Evolutionary conservation across 192 early-diverging fungal species (phyloP).

Genomic region (Phycomyces nitens): DNA sequence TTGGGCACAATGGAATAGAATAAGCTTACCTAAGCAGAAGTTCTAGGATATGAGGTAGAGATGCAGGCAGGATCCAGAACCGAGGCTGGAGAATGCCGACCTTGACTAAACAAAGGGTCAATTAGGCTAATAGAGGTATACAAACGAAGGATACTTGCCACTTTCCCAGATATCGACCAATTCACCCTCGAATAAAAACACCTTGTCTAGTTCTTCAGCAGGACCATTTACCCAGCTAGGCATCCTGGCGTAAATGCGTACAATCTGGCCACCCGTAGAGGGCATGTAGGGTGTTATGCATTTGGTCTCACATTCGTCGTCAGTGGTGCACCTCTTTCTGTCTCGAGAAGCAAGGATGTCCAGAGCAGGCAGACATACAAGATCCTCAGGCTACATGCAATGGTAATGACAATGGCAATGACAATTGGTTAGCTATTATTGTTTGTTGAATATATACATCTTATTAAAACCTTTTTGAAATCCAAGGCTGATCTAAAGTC

Average conservation of each 20-base stretch:
- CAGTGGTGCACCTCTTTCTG: conserved; percentile 34
- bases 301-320: conserved; percentile 31
- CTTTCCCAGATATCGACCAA: conserved; percentile 69
- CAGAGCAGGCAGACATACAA: conserved; percentile 37
- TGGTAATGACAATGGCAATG: too few relatives aligned
- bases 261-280: conserved; percentile 37
- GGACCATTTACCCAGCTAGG: conserved; percentile 31
- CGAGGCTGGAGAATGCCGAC: conserved; percentile 57
- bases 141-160: conserved; percentile 31
- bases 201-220: conserved; percentile 29
- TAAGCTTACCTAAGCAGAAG: conserved; percentile 45
- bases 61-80: conserved; percentile 51
- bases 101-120: conserved; percentile 40
- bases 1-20: background rate
- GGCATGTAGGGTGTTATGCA: conserved; percentile 60
- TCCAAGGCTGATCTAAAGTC: background rate
- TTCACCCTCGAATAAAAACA: conserved; percentile 63
- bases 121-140: background rate
- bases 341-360: conserved; percentile 32
- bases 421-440: too few relatives aligned
- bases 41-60: conserved; percentile 56
- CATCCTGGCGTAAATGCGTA: conserved; percentile 52
- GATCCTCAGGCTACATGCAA: background rate
- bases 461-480: background rate
- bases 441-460: background rate